Evolutionary conservation across 257 asterid genomes (phyloP), one percentile per base, ranked within the genome.

Genomic region (Ilex asprella): DNA sequence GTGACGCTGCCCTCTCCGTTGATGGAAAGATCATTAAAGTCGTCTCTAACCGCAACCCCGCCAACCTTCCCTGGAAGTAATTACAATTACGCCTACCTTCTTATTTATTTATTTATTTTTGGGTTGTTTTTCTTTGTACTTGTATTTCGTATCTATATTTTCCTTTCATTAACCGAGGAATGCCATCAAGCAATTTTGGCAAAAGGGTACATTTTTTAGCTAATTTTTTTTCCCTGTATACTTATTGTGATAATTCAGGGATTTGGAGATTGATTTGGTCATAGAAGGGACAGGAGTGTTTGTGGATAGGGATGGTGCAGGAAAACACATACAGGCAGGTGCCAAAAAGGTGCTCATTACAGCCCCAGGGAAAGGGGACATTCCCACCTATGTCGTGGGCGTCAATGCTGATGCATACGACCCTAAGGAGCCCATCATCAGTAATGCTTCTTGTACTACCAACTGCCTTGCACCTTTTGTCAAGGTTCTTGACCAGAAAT

Each of bases 381-480:
- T 91, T 55, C 98, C 98, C 0, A 91, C 98, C 29, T 91, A 88
- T 11, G 98, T 88, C 41, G 88, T 92, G 2, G 98, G 98, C 66
- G 98, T 92, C 66, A 92, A 92, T 65, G 98, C 86, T 3, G 91
- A 76, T 0, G 86, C 74, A 47, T 91, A 91, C 87, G 83, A 2
- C 74, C 87, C 30, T 11, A 83, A 54, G 14, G 98, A 86, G 29
- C 31, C 83, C 68, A 91, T 88, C 69, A 88, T 91, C 82, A 91
- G 98, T 85, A 91, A 91, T 51, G 96, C 98, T 57, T 91, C 98
- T 30, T 88, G 98, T 86, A 88, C 96, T 73, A 91, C 96, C 82
- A 91, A 91, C 77, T 91, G 98, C 85, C 95, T 91, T 56, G 98
- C 96, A 3, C 98, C 96, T 49, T 91, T 91, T 2, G 98, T 91